Conservation (phyloP, 2,329 filamentous ascomycete genomes). For the Curvularia verruculosa region DNA sequence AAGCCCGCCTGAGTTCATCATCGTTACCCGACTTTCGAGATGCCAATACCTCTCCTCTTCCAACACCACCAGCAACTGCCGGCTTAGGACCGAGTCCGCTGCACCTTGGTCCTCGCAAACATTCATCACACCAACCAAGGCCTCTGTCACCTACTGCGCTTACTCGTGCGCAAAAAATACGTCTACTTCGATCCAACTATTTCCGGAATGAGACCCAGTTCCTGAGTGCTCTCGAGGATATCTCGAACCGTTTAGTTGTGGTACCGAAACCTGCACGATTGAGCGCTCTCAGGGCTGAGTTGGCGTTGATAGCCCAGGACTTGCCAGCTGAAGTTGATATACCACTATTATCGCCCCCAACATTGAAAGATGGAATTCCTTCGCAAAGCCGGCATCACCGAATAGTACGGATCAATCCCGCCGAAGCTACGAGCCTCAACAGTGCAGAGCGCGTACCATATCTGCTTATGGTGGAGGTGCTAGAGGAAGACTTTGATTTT, state of each 20-base stretch:
- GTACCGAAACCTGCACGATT: conserved; percentile 82
- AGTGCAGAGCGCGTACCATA: conserved; percentile 88
- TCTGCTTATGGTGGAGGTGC: conserved; percentile 81
- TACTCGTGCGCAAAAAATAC: conserved; percentile 70
- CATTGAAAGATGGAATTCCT: conserved; percentile 73
- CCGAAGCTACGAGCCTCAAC: conserved; percentile 83
- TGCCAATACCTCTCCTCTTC: conserved; percentile 50
- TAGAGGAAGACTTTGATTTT: conserved; percentile 83
- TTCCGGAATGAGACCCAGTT: conserved; percentile 83
- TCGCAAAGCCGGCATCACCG: conserved; percentile 79
- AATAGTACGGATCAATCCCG: conserved; percentile 81
- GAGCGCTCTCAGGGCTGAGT: conserved; percentile 79
- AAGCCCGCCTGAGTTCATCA: conserved; percentile 70
- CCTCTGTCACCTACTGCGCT: conserved; percentile 66
- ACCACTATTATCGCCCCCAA: conserved; percentile 78
- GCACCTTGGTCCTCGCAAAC: conserved; percentile 53
- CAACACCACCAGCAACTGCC: conserved; percentile 50
- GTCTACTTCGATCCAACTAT: conserved; percentile 78
- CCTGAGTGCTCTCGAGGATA: conserved; percentile 78
- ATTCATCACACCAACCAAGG: conserved; percentile 62
- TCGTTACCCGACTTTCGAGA: conserved; percentile 69
- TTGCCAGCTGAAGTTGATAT: conserved; percentile 84
- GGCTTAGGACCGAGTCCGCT: conserved; percentile 46
- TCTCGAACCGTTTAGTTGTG: conserved; percentile 81
- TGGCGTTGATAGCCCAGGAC: conserved; percentile 80